Percentiles rank a stretch among this genome's conserved stretches.
phyloP scores from a whole-genome alignment of 2,329 filamentous ascomycete species.

The Botrytis tulipae region DNA sequence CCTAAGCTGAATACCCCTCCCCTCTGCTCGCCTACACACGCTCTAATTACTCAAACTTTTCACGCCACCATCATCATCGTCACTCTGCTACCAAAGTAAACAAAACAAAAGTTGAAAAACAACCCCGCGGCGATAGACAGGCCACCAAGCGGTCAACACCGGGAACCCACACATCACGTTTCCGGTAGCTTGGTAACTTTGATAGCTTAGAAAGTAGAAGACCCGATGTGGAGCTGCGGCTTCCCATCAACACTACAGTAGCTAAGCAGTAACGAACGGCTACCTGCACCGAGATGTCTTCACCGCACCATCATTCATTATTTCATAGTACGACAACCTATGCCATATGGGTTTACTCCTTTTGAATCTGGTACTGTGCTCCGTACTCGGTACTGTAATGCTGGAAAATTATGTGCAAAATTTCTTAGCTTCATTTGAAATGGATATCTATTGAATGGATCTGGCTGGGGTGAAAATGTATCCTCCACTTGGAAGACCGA shows the following conservation, averaged over 20 bases:
- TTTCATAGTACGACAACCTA: neutral
- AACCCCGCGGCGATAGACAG: slow-evolving; percentile 8
- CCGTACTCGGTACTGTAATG: slow-evolving; percentile 13
- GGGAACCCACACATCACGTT: slow-evolving; percentile 15
- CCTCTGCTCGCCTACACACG: neutral
- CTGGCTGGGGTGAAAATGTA: neutral
- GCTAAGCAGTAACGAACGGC: slow-evolving; percentile 10
- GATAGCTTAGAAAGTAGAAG: neutral
- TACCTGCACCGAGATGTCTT: slow-evolving; percentile 17
- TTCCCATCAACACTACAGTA: slow-evolving; percentile 10
- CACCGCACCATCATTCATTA: slow-evolving; percentile 13
- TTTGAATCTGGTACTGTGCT: neutral
- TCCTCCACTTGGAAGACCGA: neutral
- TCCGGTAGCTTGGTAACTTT: slow-evolving; percentile 11
- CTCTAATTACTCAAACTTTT: neutral
- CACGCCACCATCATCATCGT: slow-evolving; percentile 5
- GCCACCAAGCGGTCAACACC: slow-evolving; percentile 16
- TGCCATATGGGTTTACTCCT: neutral
- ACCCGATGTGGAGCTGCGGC: slow-evolving; percentile 10
- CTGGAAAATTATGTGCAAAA: slow-evolving; percentile 3
- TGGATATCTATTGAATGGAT: neutral
- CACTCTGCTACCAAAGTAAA: neutral
- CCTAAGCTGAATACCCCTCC: neutral
- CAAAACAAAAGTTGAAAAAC: neutral
- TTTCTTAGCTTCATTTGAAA: neutral